Base-by-base conservation (phyloP, 306 rosid species). In the Trifolium subterraneum region DNA sequence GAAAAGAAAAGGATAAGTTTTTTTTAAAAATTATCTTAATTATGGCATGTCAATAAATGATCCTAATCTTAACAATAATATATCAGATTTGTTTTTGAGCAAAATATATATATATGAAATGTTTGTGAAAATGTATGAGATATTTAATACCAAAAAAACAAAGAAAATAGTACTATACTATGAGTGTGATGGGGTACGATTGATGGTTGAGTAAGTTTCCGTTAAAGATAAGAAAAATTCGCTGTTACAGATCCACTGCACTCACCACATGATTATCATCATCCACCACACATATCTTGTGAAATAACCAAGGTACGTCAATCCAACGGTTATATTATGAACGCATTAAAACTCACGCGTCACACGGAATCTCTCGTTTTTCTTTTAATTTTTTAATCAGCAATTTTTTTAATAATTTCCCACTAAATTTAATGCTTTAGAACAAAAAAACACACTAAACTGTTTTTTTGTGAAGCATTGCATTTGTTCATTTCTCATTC, bases 181-280 rank as follows among this genome's bases (percentile, higher is more conserved):
- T 48, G 10, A 7, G 10, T 36, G 8, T 36, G 39, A 36, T 36
- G 39, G 8, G 1, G 55, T n/a, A 48, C 16, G 13, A 15, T 44
- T 44, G 13, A 31, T 18, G 9, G 47, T 35, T 61, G 20, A 59
- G 50, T 36, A 70, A 81, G 79, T 76, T 81, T 84, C 74, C 75
- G 78, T 69, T 77, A 66, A 77, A 10, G 11, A 73, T 16, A 8
- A 52, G 44, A 33, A 6, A 25, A 45, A 13, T 70, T 71, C 25
- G n/a, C 11, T 69, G 70, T 45, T 9, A 3, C 4, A 36, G 74
- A 2, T 38, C 7, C 85, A 75, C 75, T 4, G 0, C 4, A 73
- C 54, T 35, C 3, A 63, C 65, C 38, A 29, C 65, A 6, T 25
- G 38, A 25, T 58, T 25, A 67, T 3, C 2, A 10, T 1, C 7